Conservation (phyloP, 1,284 basidiomycete species). For the Mycena citricolor region DNA sequence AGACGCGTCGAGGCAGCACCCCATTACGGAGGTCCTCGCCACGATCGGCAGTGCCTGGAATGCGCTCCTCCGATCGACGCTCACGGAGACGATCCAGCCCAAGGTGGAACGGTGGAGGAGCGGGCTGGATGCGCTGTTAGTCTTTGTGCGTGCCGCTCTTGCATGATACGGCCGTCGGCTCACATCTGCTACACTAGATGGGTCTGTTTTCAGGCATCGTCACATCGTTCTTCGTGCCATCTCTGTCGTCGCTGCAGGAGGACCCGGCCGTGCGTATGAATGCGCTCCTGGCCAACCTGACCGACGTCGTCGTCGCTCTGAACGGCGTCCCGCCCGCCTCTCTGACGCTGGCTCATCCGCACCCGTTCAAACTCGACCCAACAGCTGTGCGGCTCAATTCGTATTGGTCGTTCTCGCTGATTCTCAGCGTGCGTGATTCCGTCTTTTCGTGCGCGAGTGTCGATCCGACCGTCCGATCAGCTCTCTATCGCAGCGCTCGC, state of each 20-base stretch:
- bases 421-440: constrained; percentile 10
- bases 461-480: not conserved
- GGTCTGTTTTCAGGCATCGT: constrained; percentile 21
- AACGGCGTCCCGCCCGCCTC: constrained; percentile 3
- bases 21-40: constrained; percentile 19
- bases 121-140: constrained; percentile 17
- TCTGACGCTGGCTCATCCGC: constrained; percentile 4
- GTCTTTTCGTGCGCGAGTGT: not conserved
- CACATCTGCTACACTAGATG: constrained; percentile 6
- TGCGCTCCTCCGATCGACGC: constrained; percentile 14
- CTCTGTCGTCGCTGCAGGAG: constrained; percentile 7
- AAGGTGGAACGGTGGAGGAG: constrained; percentile 19
- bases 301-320: constrained; percentile 9
- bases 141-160: constrained; percentile 11
- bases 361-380: constrained; percentile 10
- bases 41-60: constrained; percentile 19
- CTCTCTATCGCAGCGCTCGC: constrained; percentile 20
- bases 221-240: constrained; percentile 18
- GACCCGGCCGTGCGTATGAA: constrained; percentile 15
- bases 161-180: not conserved
- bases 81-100: constrained; percentile 15
- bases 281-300: constrained; percentile 17
- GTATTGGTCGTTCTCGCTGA: constrained; percentile 16
- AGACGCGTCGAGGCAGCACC: constrained; percentile 16
- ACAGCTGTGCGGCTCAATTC: constrained; percentile 16